A percentile compares a stretch with the other conserved stretches of the same genome.
These are phyloP conservation scores for Imleria badia DNA, from an alignment of 768 basidiomycete species.

Conservation along the genomic window DNA sequence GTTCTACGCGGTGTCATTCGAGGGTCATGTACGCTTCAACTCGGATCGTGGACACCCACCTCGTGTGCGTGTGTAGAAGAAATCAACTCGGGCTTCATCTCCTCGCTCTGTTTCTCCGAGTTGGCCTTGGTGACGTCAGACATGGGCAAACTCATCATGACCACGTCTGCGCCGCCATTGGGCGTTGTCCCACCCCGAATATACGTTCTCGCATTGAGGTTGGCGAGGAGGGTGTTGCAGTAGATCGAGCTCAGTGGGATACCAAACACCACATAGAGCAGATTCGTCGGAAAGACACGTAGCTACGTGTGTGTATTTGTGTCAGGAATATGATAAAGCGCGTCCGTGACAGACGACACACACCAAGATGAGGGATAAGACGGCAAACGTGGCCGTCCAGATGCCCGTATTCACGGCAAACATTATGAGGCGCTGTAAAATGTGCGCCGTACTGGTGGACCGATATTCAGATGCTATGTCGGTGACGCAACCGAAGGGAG, in stretches of 20 bases:
- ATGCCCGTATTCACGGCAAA: slow-evolving; percentile 33
- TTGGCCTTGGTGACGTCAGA: neutral
- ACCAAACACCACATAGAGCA: neutral
- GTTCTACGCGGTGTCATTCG: neutral
- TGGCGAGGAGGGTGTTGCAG: slow-evolving; percentile 17
- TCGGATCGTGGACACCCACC: neutral
- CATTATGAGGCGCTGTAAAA: slow-evolving; percentile 10
- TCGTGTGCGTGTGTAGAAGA: neutral
- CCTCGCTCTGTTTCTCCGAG: neutral
- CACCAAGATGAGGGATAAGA: slow-evolving; percentile 4
- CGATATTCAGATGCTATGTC: neutral
- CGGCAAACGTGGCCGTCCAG: slow-evolving; percentile 46
- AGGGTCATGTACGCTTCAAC: neutral
- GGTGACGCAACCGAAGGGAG: too few relatives aligned
- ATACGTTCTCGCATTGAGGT: slow-evolving; percentile 13
- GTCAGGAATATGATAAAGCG: too few relatives aligned
- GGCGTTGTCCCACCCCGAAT: neutral
- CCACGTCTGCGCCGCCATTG: neutral
- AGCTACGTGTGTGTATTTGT: neutral
- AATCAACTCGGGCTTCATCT: neutral
- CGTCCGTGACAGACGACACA: too few relatives aligned
- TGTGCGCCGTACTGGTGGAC: neutral
- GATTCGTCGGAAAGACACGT: neutral
- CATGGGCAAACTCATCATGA: too few relatives aligned
- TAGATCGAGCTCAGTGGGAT: slow-evolving; percentile 12